Percentiles rank a stretch among this genome's conserved stretches.
These are phyloP conservation scores for Senecio squalidus DNA, from an alignment of 140 eudicot species.

Conservation along the genomic window DNA sequence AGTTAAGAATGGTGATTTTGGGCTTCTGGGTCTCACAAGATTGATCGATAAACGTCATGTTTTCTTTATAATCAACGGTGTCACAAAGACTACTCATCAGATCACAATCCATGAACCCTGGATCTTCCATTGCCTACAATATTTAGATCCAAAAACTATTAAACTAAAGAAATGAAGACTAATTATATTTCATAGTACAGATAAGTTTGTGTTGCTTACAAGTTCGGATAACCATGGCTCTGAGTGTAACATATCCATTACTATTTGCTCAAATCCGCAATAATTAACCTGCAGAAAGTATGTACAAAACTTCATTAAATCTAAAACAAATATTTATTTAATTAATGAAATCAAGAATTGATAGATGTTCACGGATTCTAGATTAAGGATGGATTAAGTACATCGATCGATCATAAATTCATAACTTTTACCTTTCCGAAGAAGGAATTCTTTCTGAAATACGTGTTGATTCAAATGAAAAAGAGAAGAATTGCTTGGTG, in stretches of 20 bases:
- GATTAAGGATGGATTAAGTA: not conserved
- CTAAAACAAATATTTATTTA: not conserved
- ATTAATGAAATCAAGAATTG: not conserved
- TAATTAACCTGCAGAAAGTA: not conserved
- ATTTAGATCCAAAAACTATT: not conserved
- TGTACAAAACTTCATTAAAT: not conserved
- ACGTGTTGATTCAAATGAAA: not conserved
- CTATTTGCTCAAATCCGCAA: not conserved
- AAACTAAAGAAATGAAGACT: not conserved
- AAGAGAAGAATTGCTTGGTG: not conserved
- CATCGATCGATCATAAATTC: too few species aligned
- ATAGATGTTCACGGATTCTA: too few species aligned
- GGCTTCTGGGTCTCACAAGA: not conserved
- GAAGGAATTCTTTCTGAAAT: not conserved
- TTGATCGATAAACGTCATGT: constrained; percentile 11
- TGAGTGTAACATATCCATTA: not conserved
- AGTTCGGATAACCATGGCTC: not conserved
- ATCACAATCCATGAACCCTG: constrained; percentile 15
- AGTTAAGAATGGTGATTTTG: not conserved
- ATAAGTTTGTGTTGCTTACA: not conserved
- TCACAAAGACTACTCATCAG: constrained; percentile 10
- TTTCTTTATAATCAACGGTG: constrained; percentile 20
- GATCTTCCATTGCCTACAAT: constrained; percentile 24
- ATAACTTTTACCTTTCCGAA: not conserved
- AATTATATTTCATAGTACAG: not conserved